Evolutionary conservation across 2,329 filamentous ascomycete species (phyloP).

Genomic region (Botryotinia narcissicola): DNA sequence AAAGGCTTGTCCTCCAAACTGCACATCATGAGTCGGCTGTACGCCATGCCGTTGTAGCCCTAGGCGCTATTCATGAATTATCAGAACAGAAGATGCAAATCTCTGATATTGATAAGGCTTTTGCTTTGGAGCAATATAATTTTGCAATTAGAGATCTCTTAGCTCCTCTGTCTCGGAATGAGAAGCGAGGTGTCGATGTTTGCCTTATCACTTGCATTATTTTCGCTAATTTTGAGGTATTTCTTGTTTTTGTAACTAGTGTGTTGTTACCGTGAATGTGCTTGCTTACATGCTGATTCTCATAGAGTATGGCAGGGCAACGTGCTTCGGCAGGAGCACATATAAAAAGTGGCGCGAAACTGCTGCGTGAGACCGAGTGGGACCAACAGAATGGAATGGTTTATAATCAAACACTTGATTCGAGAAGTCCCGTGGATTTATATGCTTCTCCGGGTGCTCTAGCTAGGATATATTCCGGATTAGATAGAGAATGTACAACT

Average conservation of each 20-base stretch:
- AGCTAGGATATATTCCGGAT: not conserved
- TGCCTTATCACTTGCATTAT: constrained; percentile 28
- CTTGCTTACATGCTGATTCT: constrained; percentile 14
- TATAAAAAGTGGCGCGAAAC: constrained; percentile 24
- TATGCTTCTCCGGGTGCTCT: not conserved
- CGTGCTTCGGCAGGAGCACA: constrained; percentile 20
- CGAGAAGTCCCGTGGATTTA: not conserved
- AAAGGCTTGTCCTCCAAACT: constrained; percentile 57
- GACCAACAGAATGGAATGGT: constrained; percentile 17
- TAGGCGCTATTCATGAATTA: constrained; percentile 30
- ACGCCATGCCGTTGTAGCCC: constrained; percentile 29
- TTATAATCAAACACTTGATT: not conserved
- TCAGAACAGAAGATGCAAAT: constrained; percentile 14
- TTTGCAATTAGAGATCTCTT: constrained; percentile 25
- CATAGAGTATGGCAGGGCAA: constrained; percentile 25
- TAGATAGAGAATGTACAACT: not conserved
- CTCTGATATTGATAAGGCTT: constrained; percentile 8
- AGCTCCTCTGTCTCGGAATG: constrained; percentile 14
- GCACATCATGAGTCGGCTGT: constrained; percentile 47
- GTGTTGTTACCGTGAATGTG: not conserved
- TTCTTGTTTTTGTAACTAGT: not conserved
- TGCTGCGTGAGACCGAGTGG: constrained; percentile 22
- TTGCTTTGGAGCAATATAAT: constrained; percentile 29
- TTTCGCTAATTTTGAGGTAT: constrained; percentile 30
- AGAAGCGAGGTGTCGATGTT: constrained; percentile 24